Base-by-base conservation (phyloP, 2,329 filamentous ascomycete genomes). In the Colletotrichum tabaci region DNA sequence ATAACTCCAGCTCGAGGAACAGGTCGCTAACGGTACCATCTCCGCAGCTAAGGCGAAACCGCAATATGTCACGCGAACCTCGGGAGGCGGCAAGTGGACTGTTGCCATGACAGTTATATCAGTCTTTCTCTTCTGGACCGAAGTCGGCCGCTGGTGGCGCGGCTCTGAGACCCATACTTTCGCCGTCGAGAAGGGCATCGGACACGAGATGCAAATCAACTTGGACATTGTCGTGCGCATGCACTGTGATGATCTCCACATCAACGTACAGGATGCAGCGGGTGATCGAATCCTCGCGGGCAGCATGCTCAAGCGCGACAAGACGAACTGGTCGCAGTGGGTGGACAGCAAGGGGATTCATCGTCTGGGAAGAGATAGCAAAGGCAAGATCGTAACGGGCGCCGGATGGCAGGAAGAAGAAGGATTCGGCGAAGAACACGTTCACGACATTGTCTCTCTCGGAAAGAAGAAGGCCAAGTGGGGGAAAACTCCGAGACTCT, bases 181-280 rank as follows among this genome's bases (percentile, higher is more conserved):
- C 83, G 92, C 92, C 72, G 96, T 99, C 67, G 96, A 98, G 82
- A 96, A 97, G 83, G 94, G 94, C 75, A 88, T 99, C 49, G 92
- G 93, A 3, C 94, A 94, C 82, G 88, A 91, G 74, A 89, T 99
- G 81, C 95, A 98, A 83, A 93, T 99, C 84, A 99, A 99, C 84
- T 86, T 99, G 69, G 96, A 99, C 82, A 87, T 97, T n/a, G 94
- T 98, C 6, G 87, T 99, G 60, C 88, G 88, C 63, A 99, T 99
- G 96, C 85, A 88, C 76, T 99, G 96, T 86, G 84, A 87, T 68
- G 92, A 97, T 79, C 84, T 99, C n/a, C 94, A 98, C 84, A 87
- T 99, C 82, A 98, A 99, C 83, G 95, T 99, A 61, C 96, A 98
- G 85, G 96, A 99, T 81, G 95, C 96, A 2, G 91, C 94, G 0